These are phyloP conservation scores for Penicillium sp. DNA, from an alignment of 2,329 filamentous ascomycete species.

Conservation along the genomic window DNA sequence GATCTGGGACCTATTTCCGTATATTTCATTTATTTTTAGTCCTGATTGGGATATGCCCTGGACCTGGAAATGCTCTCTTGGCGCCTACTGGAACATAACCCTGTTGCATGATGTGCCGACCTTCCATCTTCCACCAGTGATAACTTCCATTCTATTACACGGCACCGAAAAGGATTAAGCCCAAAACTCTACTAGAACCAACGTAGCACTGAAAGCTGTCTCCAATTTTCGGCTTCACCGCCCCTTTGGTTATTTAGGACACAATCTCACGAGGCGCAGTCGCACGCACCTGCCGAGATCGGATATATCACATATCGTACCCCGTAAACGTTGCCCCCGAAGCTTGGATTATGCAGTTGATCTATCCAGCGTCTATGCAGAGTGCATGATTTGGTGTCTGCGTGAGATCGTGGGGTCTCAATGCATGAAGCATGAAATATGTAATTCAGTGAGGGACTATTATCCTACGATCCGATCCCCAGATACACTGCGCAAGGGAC, in stretches of 20 bases:
- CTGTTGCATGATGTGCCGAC: slow-evolving; percentile 3
- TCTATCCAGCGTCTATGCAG: slow-evolving; percentile 9
- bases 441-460: slow-evolving; percentile 11
- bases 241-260: slow-evolving; percentile 5
- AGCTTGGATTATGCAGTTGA: slow-evolving; percentile 21
- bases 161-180: not conserved
- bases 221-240: slow-evolving; percentile 12
- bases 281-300: slow-evolving; percentile 2
- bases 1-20: slow-evolving; percentile 7
- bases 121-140: slow-evolving; percentile 7
- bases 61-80: not conserved
- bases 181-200: slow-evolving; percentile 6
- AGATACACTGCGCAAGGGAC: slow-evolving; percentile 22
- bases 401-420: slow-evolving; percentile 2
- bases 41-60: not conserved
- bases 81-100: slow-evolving; percentile 13
- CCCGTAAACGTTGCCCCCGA: slow-evolving; percentile 7
- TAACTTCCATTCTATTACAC: not conserved
- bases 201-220: not conserved
- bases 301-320: slow-evolving; percentile 9
- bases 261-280: slow-evolving; percentile 12
- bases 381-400: slow-evolving; percentile 4
- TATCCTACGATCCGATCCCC: slow-evolving; percentile 17
- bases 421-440: slow-evolving; percentile 6
- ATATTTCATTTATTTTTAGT: not conserved